A percentile compares a stretch with the other conserved stretches of the same genome.
Evolutionary conservation across 768 basidiomycete species (phyloP).

Genomic region (Neoboletus magnificus): DNA sequence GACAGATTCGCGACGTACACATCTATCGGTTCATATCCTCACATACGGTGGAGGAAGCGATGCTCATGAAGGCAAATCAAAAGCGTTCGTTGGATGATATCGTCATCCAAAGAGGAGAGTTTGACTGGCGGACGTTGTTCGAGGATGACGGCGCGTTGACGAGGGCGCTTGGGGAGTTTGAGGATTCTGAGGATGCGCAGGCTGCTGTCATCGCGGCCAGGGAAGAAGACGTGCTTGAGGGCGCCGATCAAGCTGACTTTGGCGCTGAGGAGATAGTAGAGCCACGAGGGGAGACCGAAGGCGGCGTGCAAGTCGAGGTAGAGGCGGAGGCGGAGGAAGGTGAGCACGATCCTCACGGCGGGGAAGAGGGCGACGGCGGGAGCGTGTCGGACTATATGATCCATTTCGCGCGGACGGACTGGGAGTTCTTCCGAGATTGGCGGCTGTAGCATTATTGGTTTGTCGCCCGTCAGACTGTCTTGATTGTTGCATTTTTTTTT

Average conservation of each 20-base stretch:
- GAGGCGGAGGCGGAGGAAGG: constrained; percentile 38
- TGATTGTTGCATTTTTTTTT: background rate
- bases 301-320: constrained; percentile 29
- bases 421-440: constrained; percentile 74
- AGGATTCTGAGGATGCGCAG: constrained; percentile 82
- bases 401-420: constrained; percentile 54
- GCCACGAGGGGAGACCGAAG: constrained; percentile 28
- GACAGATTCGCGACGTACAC: constrained; percentile 93
- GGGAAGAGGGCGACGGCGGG: constrained; percentile 59
- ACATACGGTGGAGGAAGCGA: constrained; percentile 92
- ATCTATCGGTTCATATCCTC: constrained; percentile 92
- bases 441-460: constrained; percentile 38
- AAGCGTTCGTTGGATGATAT: constrained; percentile 88
- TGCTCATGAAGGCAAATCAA: constrained; percentile 97
- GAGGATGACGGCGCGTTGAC: constrained; percentile 61
- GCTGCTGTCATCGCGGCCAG: constrained; percentile 76
- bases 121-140: constrained; percentile 89
- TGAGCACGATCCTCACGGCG: constrained; percentile 32
- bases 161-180: constrained; percentile 76
- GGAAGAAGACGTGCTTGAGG: constrained; percentile 69
- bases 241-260: constrained; percentile 81
- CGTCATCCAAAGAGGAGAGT: constrained; percentile 91
- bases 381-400: constrained; percentile 87
- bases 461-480: background rate
- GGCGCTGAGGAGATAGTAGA: constrained; percentile 42